A percentile compares a stretch with the other conserved stretches of the same genome.
Evolutionary conservation across 2,329 filamentous ascomycete species (phyloP).

Genomic region (Claviceps paspali): DNA sequence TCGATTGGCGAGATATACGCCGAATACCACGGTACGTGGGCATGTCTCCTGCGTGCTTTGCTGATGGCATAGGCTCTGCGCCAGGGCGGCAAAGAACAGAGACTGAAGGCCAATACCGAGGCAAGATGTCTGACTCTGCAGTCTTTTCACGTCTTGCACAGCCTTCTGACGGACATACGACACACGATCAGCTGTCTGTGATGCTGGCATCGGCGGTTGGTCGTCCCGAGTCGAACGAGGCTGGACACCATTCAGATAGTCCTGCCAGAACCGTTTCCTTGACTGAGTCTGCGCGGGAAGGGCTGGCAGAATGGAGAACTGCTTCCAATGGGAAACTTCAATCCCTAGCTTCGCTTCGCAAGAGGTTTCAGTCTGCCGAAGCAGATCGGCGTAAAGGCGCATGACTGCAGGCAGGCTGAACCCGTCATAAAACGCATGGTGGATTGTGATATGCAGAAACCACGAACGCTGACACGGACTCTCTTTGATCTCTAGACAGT

Average conservation of each 20-base stretch:
- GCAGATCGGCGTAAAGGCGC: constrained; percentile 9
- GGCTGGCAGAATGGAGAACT: constrained; percentile 8
- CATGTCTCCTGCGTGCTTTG: constrained; percentile 14
- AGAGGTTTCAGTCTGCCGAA: not conserved
- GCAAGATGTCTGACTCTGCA: constrained; percentile 22
- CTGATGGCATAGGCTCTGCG: constrained; percentile 27
- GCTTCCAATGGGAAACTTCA: constrained; percentile 14
- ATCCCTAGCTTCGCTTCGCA: constrained; percentile 4
- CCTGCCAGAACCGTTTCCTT: constrained; percentile 25
- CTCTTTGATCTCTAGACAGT: constrained; percentile 8
- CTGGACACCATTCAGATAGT: constrained; percentile 18
- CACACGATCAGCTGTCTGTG: constrained; percentile 8
- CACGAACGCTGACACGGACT: constrained; percentile 5
- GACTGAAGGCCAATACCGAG: constrained; percentile 55
- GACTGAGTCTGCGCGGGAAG: constrained; percentile 3
- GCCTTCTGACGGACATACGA: constrained; percentile 31
- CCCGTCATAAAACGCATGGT: constrained; percentile 82
- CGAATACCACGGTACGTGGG: constrained; percentile 39
- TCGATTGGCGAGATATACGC: constrained; percentile 73
- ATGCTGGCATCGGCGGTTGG: not conserved
- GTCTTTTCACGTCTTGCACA: constrained; percentile 20
- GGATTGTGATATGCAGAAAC: constrained; percentile 44
- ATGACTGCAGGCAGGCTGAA: constrained; percentile 57
- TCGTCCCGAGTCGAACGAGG: not conserved
- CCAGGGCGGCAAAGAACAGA: constrained; percentile 59